phyloP scores from a whole-genome alignment of 208 protist species.

The Entamoeba invadens region DNA sequence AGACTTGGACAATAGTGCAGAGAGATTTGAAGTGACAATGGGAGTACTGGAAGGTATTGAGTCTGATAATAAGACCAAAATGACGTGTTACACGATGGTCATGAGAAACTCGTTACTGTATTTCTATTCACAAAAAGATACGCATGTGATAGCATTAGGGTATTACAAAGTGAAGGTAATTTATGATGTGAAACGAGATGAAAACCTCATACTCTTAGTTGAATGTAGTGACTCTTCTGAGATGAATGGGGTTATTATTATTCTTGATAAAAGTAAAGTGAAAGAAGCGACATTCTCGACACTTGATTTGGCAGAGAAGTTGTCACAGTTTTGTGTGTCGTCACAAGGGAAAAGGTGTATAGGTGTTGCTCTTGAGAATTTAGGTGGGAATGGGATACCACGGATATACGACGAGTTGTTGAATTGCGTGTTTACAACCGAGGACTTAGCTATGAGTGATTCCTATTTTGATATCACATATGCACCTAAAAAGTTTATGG shows the following conservation, averaged over 20 bases:
- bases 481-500: not conserved
- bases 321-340: not conserved
- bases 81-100: not conserved
- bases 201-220: not conserved
- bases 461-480: not conserved
- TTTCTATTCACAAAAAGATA: not conserved
- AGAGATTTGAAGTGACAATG: no score
- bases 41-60: no score
- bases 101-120: not conserved
- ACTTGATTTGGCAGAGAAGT: not conserved
- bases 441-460: not conserved
- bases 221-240: not conserved
- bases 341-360: not conserved
- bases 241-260: not conserved
- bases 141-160: not conserved
- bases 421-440: not conserved
- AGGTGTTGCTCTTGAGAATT: not conserved
- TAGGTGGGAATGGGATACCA: not conserved
- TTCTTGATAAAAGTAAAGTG: not conserved
- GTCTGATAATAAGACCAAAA: no score
- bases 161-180: not conserved
- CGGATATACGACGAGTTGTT: not conserved
- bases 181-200: not conserved
- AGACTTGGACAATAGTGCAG: no score
- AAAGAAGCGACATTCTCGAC: not conserved